Percentiles rank a stretch among this genome's conserved stretches.
These are phyloP conservation scores for Fusarium sp. DNA, from an alignment of 2,329 filamentous ascomycete species.

Conservation along the genomic window DNA sequence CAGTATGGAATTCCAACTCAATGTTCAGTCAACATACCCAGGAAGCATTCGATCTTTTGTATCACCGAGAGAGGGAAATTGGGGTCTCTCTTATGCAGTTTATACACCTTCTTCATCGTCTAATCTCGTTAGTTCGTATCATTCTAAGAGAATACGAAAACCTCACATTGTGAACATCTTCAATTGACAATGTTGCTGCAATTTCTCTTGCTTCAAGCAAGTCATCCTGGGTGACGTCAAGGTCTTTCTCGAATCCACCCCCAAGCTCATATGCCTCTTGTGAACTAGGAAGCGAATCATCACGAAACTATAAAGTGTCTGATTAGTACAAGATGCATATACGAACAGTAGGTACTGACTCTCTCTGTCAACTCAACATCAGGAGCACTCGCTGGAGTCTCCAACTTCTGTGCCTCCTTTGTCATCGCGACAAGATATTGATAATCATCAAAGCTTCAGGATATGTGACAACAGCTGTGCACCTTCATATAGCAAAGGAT, in stretches of 20 bases:
- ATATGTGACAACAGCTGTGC: neutral
- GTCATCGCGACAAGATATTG: neutral
- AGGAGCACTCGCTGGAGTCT: neutral
- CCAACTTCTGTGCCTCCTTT: constrained; percentile 1
- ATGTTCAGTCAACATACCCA: constrained; percentile 41
- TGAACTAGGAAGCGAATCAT: neutral
- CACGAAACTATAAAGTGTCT: neutral
- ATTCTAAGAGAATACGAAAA: accelerated
- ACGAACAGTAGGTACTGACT: constrained; percentile 2
- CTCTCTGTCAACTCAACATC: constrained; percentile 1
- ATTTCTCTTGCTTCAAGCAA: constrained; percentile 57
- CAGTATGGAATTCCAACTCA: too few species aligned
- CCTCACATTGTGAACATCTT: constrained; percentile 48
- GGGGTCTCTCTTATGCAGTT: constrained; percentile 51
- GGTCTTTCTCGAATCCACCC: constrained; percentile 23
- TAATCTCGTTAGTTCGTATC: constrained; percentile 13
- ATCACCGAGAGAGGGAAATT: constrained; percentile 53
- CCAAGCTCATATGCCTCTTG: neutral
- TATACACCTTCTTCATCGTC: constrained; percentile 51
- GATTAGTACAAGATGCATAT: too few species aligned
- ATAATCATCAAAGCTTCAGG: neutral
- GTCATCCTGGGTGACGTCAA: constrained; percentile 57
- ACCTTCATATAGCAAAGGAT: neutral
- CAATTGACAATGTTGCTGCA: constrained; percentile 50
- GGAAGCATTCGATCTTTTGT: constrained; percentile 52